Percentiles rank a stretch among this genome's conserved stretches.
Evolutionary conservation across 768 basidiomycete species (phyloP).

Genomic region (Vararia minispora): DNA sequence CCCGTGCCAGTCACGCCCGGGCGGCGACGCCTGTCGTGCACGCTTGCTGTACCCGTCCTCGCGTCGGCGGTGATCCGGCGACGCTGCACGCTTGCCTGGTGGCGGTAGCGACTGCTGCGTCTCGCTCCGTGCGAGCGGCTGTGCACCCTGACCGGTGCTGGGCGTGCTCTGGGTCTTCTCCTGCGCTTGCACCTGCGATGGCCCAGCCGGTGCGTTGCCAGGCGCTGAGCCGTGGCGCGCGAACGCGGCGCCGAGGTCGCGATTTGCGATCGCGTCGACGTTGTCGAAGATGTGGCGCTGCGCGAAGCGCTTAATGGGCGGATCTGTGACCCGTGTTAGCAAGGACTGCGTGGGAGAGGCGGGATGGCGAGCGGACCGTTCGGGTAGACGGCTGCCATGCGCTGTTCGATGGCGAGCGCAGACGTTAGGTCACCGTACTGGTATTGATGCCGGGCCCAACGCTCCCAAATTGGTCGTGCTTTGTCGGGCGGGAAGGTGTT

Average conservation of each 20-base stretch:
- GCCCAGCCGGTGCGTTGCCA: conserved; percentile 9
- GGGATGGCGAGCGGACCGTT: conserved; percentile 41
- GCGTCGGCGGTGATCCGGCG: conserved; percentile 28
- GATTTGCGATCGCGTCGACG: conserved; percentile 79
- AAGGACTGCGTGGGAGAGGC: not conserved
- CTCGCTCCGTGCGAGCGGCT: conserved; percentile 25
- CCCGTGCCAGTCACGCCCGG: conserved; percentile 37
- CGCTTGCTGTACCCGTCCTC: conserved; percentile 35
- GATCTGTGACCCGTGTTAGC: conserved; percentile 39
- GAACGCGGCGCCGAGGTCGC: conserved; percentile 76
- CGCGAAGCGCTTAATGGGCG: conserved; percentile 84
- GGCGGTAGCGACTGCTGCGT: conserved; percentile 22
- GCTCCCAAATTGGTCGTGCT: conserved; percentile 85
- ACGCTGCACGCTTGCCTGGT: conserved; percentile 20
- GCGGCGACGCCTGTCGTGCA: conserved; percentile 34
- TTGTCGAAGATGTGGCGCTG: conserved; percentile 75
- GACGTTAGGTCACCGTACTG: conserved; percentile 89
- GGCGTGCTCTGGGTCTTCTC: conserved; percentile 11
- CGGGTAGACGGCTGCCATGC: conserved; percentile 82
- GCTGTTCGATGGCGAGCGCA: conserved; percentile 78
- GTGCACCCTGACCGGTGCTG: no score
- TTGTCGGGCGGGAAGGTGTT: conserved; percentile 64
- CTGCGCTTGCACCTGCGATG: conserved; percentile 12
- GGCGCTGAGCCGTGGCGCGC: conserved; percentile 20
- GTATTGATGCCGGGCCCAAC: conserved; percentile 94